phyloP scores from a whole-genome alignment of 2,329 filamentous ascomycete species.

The Fusarium sulawesiense region DNA sequence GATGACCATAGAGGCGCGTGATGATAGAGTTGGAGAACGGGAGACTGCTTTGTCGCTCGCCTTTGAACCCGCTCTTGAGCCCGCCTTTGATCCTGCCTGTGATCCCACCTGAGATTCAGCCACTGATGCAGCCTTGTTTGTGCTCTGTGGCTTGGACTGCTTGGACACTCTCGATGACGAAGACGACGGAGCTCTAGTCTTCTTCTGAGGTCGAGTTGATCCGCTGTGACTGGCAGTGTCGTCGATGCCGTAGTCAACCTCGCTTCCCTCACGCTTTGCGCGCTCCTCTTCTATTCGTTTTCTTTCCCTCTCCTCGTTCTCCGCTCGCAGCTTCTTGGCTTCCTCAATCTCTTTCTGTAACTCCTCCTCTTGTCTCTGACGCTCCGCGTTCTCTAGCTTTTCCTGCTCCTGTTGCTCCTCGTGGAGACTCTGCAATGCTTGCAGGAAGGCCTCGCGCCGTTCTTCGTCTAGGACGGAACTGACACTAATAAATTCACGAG shows the following conservation, averaged over 20 bases:
- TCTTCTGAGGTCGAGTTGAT: constrained; percentile 51
- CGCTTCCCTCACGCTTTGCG: constrained; percentile 62
- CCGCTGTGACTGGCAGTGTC: constrained; percentile 56
- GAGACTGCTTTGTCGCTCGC: constrained; percentile 48
- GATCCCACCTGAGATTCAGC: background rate
- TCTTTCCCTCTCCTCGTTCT: constrained; percentile 68
- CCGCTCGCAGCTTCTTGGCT: constrained; percentile 63
- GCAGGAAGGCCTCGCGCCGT: constrained; percentile 86
- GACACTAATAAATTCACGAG: constrained; percentile 87
- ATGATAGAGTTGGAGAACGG: constrained; percentile 54
- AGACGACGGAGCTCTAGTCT: constrained; percentile 48
- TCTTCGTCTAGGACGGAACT: constrained; percentile 93
- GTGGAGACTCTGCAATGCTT: constrained; percentile 83
- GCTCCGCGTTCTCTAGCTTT: constrained; percentile 70
- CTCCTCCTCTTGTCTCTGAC: constrained; percentile 66
- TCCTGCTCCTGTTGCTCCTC: constrained; percentile 85
- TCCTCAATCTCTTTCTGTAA: constrained; percentile 68
- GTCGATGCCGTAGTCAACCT: constrained; percentile 78
- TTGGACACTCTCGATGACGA: constrained; percentile 49
- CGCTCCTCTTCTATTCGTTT: constrained; percentile 66
- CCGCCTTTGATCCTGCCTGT: background rate
- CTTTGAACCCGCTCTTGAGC: constrained; percentile 6
- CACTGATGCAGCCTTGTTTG: constrained; percentile 18
- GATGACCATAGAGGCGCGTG: constrained; percentile 65
- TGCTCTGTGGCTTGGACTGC: constrained; percentile 40